Percentiles rank a stretch among this genome's conserved stretches.
These are phyloP conservation scores for Aureobasidium pullulans DNA, from an alignment of 2,329 filamentous ascomycete genomes.

Conservation along the genomic window DNA sequence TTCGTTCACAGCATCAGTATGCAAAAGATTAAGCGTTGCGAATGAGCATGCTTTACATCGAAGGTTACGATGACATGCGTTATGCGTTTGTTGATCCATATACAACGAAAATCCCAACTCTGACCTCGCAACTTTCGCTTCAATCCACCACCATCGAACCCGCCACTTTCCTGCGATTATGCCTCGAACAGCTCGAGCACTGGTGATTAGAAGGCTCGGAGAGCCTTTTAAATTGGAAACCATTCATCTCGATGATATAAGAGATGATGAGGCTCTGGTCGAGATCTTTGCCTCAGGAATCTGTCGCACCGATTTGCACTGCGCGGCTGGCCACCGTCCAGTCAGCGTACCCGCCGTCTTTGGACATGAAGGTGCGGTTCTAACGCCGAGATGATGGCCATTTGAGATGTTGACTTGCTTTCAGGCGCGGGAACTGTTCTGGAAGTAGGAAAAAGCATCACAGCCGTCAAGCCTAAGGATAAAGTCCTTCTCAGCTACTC, in stretches of 20 bases:
- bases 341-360: slow-evolving; percentile 20
- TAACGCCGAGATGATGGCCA: too few species aligned
- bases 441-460: background rate
- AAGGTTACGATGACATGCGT: too few species aligned
- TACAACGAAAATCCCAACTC: too few species aligned
- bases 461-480: slow-evolving; percentile 25
- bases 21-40: too few species aligned
- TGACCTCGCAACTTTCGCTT: too few species aligned
- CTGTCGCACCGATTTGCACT: slow-evolving; percentile 45
- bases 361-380: slow-evolving; percentile 19
- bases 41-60: too few species aligned
- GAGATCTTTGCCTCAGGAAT: slow-evolving; percentile 46
- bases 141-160: too few species aligned
- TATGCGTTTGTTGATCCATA: too few species aligned
- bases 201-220: background rate
- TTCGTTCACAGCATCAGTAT: too few species aligned
- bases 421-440: background rate
- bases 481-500: slow-evolving; percentile 38
- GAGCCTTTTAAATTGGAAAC: background rate
- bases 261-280: slow-evolving; percentile 40
- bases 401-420: too few species aligned
- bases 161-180: background rate
- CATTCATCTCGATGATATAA: background rate
- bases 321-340: slow-evolving; percentile 13
- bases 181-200: background rate